Evolutionary conservation across 345 rosid species (phyloP).

Genomic region (Camelina hispida): DNA sequence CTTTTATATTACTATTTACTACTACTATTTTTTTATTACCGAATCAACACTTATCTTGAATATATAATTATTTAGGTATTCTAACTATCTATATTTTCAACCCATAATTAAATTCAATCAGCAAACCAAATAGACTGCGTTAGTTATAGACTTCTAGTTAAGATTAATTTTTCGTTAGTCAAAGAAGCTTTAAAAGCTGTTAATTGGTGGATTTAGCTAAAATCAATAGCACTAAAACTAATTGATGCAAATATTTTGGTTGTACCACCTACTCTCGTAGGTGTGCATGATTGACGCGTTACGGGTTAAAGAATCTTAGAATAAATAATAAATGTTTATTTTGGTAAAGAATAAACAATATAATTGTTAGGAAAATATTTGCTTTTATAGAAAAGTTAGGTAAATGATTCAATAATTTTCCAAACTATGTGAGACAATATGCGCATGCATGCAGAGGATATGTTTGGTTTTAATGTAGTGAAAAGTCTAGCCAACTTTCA

Average conservation of each 20-base stretch:
- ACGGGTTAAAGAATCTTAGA: not conserved
- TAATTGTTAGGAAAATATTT: constrained; percentile 3
- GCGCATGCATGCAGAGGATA: not conserved
- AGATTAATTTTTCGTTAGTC: too few species aligned
- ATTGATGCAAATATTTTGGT: not conserved
- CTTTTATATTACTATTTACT: too few species aligned
- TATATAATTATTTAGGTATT: too few species aligned
- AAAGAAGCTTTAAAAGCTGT: too few species aligned
- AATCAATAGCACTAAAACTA: not conserved
- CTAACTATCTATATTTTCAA: too few species aligned
- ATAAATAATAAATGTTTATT: not conserved
- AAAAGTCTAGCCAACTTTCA: constrained; percentile 23
- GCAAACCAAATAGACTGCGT: too few species aligned
- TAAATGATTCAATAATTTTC: constrained; percentile 1
- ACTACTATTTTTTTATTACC: too few species aligned
- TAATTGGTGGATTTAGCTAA: not conserved
- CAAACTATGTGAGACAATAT: not conserved
- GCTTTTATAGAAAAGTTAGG: constrained; percentile 1
- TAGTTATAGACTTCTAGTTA: too few species aligned
- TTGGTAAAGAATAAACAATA: not conserved
- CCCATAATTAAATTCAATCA: too few species aligned
- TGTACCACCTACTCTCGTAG: not conserved
- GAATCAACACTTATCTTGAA: too few species aligned
- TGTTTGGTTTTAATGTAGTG: not conserved
- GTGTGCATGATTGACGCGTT: not conserved